These are phyloP conservation scores for Spatholobus suberectus DNA, from an alignment of 306 rosid genomes.

Conservation along the genomic window DNA sequence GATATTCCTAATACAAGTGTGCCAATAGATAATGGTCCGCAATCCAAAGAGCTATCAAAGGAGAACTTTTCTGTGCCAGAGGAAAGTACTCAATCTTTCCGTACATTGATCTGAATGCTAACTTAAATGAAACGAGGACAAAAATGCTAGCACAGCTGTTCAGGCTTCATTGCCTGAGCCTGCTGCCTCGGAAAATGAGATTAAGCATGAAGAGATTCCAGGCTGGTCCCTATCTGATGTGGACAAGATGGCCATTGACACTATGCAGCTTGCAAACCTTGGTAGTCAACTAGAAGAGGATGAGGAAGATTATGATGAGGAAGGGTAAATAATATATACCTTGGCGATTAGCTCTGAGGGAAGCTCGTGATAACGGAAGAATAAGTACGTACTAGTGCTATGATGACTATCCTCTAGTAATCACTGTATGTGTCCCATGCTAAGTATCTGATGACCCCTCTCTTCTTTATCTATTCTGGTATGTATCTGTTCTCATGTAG, in stretches of 20 bases:
- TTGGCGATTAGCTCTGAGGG: constrained; percentile 30
- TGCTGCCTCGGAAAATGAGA: constrained; percentile 49
- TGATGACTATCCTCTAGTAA: constrained; percentile 32
- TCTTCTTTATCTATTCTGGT: not conserved
- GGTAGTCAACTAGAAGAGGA: constrained; percentile 75
- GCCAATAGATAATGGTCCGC: constrained; percentile 48
- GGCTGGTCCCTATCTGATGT: constrained; percentile 88
- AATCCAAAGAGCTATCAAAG: constrained; percentile 52
- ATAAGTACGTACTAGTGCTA: constrained; percentile 37
- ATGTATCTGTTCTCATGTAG: constrained; percentile 37
- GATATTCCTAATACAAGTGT: constrained; percentile 45
- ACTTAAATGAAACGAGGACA: constrained; percentile 56
- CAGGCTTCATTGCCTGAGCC: constrained; percentile 57
- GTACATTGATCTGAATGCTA: constrained; percentile 69
- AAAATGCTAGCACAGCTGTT: constrained; percentile 31
- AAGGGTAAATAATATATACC: constrained; percentile 51
- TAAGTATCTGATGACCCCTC: constrained; percentile 4
- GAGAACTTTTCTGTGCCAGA: constrained; percentile 49
- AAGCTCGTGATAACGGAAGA: constrained; percentile 36
- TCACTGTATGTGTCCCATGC: constrained; percentile 29
- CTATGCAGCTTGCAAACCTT: constrained; percentile 78
- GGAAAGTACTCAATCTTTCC: constrained; percentile 53
- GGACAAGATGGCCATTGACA: constrained; percentile 92
- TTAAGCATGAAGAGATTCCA: constrained; percentile 74
- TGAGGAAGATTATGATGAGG: constrained; percentile 94